Evolutionary conservation across 768 basidiomycete genomes (phyloP).

Genomic region (Dioszegia aurantiaca): DNA sequence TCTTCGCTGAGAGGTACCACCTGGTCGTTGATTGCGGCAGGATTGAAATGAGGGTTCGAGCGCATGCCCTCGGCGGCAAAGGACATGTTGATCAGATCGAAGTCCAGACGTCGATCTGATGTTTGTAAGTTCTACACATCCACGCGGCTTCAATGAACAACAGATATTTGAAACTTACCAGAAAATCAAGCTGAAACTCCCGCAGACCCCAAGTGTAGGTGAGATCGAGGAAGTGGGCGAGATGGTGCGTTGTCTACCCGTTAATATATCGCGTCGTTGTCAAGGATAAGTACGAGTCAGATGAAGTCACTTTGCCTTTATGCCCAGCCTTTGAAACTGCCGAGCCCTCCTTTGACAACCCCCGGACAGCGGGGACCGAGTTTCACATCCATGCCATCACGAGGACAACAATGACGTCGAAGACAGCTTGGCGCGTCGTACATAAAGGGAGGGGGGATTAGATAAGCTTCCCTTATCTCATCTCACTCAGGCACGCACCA

Average conservation of each 20-base stretch:
- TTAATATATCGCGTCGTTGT: no score
- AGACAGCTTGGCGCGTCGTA: background rate
- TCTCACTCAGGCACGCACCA: background rate
- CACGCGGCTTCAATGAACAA: background rate
- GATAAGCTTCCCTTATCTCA: background rate
- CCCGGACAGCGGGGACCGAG: background rate
- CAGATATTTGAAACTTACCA: no score
- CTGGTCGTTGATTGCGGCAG: slow-evolving; percentile 1
- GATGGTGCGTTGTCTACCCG: no score
- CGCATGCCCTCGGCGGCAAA: slow-evolving; percentile 10
- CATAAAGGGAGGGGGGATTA: no score
- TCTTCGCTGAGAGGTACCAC: slow-evolving; percentile 19
- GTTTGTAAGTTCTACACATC: background rate
- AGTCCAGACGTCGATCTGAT: background rate
- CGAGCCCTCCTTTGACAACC: background rate
- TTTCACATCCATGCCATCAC: no score
- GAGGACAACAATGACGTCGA: background rate
- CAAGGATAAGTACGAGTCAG: no score
- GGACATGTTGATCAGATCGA: background rate
- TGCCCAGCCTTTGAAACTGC: background rate
- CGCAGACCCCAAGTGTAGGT: no score
- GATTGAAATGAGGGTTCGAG: slow-evolving; percentile 13
- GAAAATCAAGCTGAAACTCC: no score
- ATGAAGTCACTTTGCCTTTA: background rate
- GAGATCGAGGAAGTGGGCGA: no score